phyloP scores from a whole-genome alignment of 2,329 filamentous ascomycete genomes.

The Neonectria sp. region DNA sequence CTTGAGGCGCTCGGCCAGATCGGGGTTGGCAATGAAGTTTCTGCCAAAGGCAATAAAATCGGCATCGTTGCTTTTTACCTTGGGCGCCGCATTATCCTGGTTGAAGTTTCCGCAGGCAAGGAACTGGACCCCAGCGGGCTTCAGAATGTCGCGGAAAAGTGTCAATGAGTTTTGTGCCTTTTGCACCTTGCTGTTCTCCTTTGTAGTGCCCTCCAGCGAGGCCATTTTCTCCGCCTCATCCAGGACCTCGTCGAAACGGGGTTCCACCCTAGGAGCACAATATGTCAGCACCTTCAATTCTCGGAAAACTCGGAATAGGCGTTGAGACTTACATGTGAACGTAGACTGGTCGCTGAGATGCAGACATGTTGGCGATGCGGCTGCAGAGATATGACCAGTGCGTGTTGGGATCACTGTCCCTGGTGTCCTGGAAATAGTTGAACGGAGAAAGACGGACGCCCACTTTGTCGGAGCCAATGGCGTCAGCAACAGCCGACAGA shows the following conservation, averaged over 20 bases:
- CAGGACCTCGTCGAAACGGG: constrained; percentile 62
- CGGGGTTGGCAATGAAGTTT: constrained; percentile 51
- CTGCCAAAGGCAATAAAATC: constrained; percentile 50
- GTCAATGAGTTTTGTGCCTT: constrained; percentile 51
- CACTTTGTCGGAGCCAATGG: constrained; percentile 41
- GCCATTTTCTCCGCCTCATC: constrained; percentile 60
- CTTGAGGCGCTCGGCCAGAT: constrained; percentile 47
- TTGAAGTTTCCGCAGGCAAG: constrained; percentile 66
- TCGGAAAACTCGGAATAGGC: too few relatives aligned
- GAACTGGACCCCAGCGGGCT: constrained; percentile 58
- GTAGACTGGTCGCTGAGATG: constrained; percentile 55
- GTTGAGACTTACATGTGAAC: constrained; percentile 60
- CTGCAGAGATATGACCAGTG: constrained; percentile 56
- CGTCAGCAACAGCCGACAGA: constrained; percentile 31
- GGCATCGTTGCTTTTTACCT: constrained; percentile 53
- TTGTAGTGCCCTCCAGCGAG: constrained; percentile 47
- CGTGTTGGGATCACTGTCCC: constrained; percentile 49
- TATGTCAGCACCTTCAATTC: neutral
- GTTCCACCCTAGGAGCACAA: constrained; percentile 56
- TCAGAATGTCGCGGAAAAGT: constrained; percentile 58
- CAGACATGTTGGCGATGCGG: constrained; percentile 52
- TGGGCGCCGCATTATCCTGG: constrained; percentile 55
- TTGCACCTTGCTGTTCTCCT: constrained; percentile 33
- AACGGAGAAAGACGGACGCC: constrained; percentile 43
- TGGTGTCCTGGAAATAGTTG: constrained; percentile 52